Evolutionary conservation across 169 alveolate genomes (phyloP), one percentile per base, ranked within the genome.

Genomic region (Eimeria nieschulzi): DNA sequence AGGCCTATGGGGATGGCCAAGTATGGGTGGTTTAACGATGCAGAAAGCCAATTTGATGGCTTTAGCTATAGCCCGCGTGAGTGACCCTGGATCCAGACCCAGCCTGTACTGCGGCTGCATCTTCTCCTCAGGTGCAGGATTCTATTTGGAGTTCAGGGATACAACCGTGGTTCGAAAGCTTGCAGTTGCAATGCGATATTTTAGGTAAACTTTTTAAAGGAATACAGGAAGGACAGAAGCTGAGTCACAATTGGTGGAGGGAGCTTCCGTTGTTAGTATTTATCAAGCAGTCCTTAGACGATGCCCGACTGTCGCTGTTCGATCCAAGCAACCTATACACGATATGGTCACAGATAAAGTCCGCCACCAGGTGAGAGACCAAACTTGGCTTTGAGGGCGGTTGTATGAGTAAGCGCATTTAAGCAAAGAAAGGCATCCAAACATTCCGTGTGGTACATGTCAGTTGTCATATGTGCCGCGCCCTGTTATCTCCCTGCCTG

Each of bases 361-460:
- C n/a, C 33, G 90, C 78, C 76, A 82, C 90, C 53, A 82, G 90
- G 90, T 82, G 55, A 56, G 73, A 59, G n/a, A n/a, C 46, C 46
- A 33, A 33, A 33, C 46, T 33, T 33, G 46, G 46, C 46, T 0
- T 33, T 33, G 46, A 33, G 3, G 46, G 46, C 46, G 46, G 46
- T 33, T 33, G 46, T 33, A 3, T 33, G 46, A 33, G 46, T 33
- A 33, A 3, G 46, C 46, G 46, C 46, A 33, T 33, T 33, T 33
- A 0, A 33, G 46, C 46, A 33, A 0, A 33, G 46, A 33, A 33
- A 33, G 46, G 46, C 46, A 33, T 33, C 3, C 46, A 33, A 33
- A 3, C 46, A 33, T 33, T 33, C 46, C 46, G 46, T 33, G 46
- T 33, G 46, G 46, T 33, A 33, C 46, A 33, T 33, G 46, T 33